A percentile compares a stretch with the other conserved stretches of the same genome.
Evolutionary conservation across 148 eudicot species (phyloP).

Genomic region (Heliamphora exappendiculata): DNA sequence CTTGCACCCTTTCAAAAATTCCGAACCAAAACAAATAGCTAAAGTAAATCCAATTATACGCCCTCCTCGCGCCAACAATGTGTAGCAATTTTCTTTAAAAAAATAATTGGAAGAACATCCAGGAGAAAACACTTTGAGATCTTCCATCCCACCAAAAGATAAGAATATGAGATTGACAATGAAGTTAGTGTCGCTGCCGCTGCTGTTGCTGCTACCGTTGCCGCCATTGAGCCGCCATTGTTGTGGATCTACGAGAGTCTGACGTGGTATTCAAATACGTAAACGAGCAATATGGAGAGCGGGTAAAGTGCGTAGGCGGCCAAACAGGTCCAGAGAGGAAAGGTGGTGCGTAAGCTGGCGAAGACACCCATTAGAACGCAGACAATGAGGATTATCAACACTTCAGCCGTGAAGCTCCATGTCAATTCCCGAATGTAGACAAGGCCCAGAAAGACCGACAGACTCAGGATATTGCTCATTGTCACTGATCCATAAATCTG

Average conservation of each 20-base stretch:
- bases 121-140: too few species aligned
- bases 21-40: too few species aligned
- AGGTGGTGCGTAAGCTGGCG: conserved; percentile 8
- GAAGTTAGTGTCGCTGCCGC: too few species aligned
- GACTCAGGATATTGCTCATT: not conserved
- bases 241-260: not conserved
- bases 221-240: not conserved
- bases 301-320: conserved; percentile 3
- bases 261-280: not conserved
- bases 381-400: not conserved
- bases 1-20: too few species aligned
- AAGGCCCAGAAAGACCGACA: conserved; percentile 1
- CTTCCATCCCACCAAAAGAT: too few species aligned
- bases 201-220: too few species aligned
- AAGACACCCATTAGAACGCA: conserved; percentile 6
- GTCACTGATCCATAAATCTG: conserved; percentile 10
- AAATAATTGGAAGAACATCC: too few species aligned
- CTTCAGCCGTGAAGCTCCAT: conserved; percentile 7
- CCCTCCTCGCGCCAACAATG: too few species aligned
- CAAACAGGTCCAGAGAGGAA: conserved; percentile 5
- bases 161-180: too few species aligned
- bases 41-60: too few species aligned
- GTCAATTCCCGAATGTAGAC: conserved; percentile 2
- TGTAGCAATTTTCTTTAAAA: too few species aligned
- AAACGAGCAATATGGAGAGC: conserved; percentile 1